Evolutionary conservation across 805 yeast genomes (phyloP).

Genomic region (Yamadazyma paraphyllophila): DNA sequence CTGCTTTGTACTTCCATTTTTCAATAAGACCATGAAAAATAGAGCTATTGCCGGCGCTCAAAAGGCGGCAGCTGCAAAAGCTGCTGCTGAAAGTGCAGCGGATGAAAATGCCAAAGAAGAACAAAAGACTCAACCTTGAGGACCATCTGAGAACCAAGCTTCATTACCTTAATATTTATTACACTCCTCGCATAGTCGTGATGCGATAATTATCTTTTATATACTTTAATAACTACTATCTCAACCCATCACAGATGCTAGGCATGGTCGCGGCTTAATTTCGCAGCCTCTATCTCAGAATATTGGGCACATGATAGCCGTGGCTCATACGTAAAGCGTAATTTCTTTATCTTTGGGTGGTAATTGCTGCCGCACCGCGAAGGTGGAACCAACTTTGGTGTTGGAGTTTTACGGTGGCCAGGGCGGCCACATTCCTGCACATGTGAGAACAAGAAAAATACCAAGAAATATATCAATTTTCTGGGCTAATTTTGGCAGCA

Average conservation of each 20-base stretch:
- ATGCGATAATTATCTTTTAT: too few relatives aligned
- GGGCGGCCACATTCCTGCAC: neutral
- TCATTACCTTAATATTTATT: too few relatives aligned
- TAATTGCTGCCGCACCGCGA: too few relatives aligned
- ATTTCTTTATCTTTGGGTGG: too few relatives aligned
- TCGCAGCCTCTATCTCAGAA: too few relatives aligned
- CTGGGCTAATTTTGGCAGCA: neutral
- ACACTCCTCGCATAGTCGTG: too few relatives aligned
- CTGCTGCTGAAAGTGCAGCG: slow-evolving; percentile 2
- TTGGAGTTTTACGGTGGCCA: neutral
- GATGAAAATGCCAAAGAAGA: neutral
- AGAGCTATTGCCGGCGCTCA: slow-evolving; percentile 20
- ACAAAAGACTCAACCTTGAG: slow-evolving; percentile 1
- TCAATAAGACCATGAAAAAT: slow-evolving; percentile 34
- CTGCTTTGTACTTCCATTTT: slow-evolving; percentile 45
- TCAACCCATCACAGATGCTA: too few relatives aligned
- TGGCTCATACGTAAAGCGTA: too few relatives aligned
- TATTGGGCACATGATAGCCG: too few relatives aligned
- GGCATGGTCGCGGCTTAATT: too few relatives aligned
- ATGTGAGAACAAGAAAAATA: slow-evolving; percentile 2
- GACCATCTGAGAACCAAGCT: too few relatives aligned
- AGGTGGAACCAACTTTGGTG: too few relatives aligned
- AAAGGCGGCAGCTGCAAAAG: slow-evolving; percentile 3
- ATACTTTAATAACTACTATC: neutral
- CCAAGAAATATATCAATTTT: slow-evolving; percentile 1